Base-by-base conservation (phyloP, 176 grass and related monocot species). In the Carex kokanica region DNA sequence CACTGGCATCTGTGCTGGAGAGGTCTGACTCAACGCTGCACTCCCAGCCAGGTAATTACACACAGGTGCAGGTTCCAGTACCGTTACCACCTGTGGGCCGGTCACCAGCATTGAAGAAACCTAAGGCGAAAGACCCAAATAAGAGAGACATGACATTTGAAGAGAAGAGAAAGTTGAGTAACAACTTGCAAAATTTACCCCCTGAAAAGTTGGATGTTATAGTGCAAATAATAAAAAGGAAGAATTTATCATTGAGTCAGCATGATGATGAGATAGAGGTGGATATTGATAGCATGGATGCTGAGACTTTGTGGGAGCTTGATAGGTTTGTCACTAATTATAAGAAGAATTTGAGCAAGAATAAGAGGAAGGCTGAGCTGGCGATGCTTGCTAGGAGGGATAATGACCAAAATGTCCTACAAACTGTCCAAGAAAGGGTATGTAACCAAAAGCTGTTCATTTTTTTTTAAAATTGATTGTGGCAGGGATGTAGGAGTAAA, bases 61-160 rank as follows among this genome's bases (percentile, higher is more conserved):
- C 90, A 82, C 87, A 84, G 64, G 89, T 79, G 84, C 86, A 23
- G 12, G 25, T 89, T 57, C 79, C 81, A 60, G 90, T 89, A 90
- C 84, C 64, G 79, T 85, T 59, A 54, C 89, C 86, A 21, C 85
- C 90, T 41, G 70, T 64, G n/a, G 66, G 54, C 38, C 86, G 95
- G 1, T 57, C 92, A 43, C 91, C 95, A 16, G 88, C 95, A 41
- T 25, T 93, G 75, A 98, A 93, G 89, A 98, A 98, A 64, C 95
- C 95, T 17, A 98, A 91, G 84, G 95, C 95, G n/a, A 98, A 95
- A 84, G 95, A 98, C 67, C 85, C 60, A 14, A 70, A 98, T 81
- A 98, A 98, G 86, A 94, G 95, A 74, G 92, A 98, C 72, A 98
- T 98, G 95, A 98, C 95, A 21, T 93, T 95, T 53, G 95, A 98